Evolutionary conservation across 2,329 filamentous ascomycete species (phyloP), one percentile per base, ranked within the genome.

Genomic region (Seiridium unicorne): DNA sequence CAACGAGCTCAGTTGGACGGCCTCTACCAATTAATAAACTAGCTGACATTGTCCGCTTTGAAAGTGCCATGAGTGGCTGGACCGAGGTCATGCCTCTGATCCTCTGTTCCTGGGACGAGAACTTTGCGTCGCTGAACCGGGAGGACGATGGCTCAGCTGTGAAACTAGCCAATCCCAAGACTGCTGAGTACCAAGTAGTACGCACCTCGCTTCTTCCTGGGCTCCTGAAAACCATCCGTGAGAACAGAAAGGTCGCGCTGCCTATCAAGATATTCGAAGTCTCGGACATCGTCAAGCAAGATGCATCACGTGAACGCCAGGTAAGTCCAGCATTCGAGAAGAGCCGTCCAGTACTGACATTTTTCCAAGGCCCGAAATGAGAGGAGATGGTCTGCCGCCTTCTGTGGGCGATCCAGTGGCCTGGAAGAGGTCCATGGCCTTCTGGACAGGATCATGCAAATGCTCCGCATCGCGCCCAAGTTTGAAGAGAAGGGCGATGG

Each of bases 391-490:
- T 92, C 92, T n/a, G 51, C 51, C 9, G 93, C 93, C 1, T 97
- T 90, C 85, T 97, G 94, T 76, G 93, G 93, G 71, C 97, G 95
- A 83, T 92, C 88, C 3, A 93, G 89, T 67, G 95, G 95, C 47
- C 99, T 99, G 75, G 95, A 99, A 78, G 82, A 96, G 64, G 92
- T 99, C 3, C 96, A 99, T 77, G 95, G 95, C 60, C 83, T 99
- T 65, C 81, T 99, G 48, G 95, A 99, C 76, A 89, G 95, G 57
- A 79, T 98, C 63, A 89, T 99, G 84, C 80, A 91, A 62, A 98
- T 98, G 94, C 85, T 99, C 62, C 90, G 90, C 71, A 26, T 26
- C 18, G 18, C 18, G 18, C 18, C 18, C 18, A 26, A 26, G 18
- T 26, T 26, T 26, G 18, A 26, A 26, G 18, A 26, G 18, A 26